Percentiles rank a stretch among this genome's conserved stretches.
Conservation (phyloP, 768 basidiomycete species). For the Exidia glandulosa region DNA sequence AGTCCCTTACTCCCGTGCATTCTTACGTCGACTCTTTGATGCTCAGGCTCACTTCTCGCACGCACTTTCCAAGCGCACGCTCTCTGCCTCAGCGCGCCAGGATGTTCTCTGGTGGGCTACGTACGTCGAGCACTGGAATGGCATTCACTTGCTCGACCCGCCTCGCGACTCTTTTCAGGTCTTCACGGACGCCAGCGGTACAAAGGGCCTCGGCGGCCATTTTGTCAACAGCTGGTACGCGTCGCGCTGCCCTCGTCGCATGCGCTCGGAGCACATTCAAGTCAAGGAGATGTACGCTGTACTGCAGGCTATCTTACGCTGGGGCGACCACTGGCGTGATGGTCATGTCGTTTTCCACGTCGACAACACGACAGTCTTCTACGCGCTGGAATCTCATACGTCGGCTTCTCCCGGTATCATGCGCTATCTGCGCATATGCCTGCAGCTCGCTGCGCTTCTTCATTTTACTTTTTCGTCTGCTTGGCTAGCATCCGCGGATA, state of each 20-base stretch:
- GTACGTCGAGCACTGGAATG: slow-evolving; percentile 19
- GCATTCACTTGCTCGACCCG: slow-evolving; percentile 10
- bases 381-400: slow-evolving; percentile 1
- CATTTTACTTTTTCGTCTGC: slow-evolving; percentile 9
- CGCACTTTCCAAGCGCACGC: no score
- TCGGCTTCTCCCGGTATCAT: slow-evolving; percentile 2
- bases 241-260: slow-evolving; percentile 12
- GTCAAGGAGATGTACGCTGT: slow-evolving; percentile 25
- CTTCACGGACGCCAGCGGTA: slow-evolving; percentile 23
- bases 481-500: slow-evolving; percentile 10
- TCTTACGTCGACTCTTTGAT: no score
- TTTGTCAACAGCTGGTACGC: slow-evolving; percentile 18
- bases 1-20: no score
- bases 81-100: slow-evolving; percentile 6
- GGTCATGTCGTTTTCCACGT: slow-evolving; percentile 19
- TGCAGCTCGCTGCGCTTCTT: slow-evolving; percentile 6
- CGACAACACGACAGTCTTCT: slow-evolving; percentile 19
- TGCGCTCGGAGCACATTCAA: slow-evolving; percentile 17
- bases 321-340: slow-evolving; percentile 16
- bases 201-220: slow-evolving; percentile 17
- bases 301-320: slow-evolving; percentile 19
- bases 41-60: no score
- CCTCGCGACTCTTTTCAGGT: slow-evolving; percentile 8
- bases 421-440: slow-evolving; percentile 5
- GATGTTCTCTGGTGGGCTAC: slow-evolving; percentile 25